phyloP scores from a whole-genome alignment of 768 basidiomycete species.

The Leccinellum luteum region DNA sequence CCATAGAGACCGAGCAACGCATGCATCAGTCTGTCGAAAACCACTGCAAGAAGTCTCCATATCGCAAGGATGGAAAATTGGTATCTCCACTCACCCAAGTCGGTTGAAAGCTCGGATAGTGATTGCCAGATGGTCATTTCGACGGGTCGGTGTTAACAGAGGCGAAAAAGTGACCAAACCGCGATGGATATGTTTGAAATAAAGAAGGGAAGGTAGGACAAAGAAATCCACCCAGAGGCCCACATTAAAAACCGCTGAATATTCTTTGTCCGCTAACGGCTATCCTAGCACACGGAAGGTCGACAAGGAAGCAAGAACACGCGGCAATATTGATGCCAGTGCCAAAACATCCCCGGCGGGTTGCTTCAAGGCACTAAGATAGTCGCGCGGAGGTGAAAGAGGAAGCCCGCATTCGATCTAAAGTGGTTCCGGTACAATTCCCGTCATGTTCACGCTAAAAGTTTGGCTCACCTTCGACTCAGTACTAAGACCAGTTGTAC shows the following conservation, averaged over 20 bases:
- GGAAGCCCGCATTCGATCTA: slow-evolving; percentile 6
- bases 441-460: neutral
- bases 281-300: neutral
- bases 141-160: neutral
- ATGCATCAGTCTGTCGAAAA: slow-evolving; percentile 43
- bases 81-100: slow-evolving; percentile 29
- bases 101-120: slow-evolving; percentile 33
- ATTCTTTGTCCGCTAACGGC: slow-evolving; percentile 17
- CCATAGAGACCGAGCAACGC: slow-evolving; percentile 43
- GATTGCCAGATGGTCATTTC: slow-evolving; percentile 44
- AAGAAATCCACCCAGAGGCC: neutral
- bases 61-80: neutral
- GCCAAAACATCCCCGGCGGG: slow-evolving; percentile 5
- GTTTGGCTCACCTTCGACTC: neutral
- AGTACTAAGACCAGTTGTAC: neutral
- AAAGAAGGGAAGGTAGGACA: slow-evolving; percentile 1
- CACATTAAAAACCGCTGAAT: slow-evolving; percentile 13
- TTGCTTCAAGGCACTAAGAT: slow-evolving; percentile 20
- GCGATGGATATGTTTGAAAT: neutral
- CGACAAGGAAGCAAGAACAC: slow-evolving; percentile 16
- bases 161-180: neutral
- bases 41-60: slow-evolving; percentile 23
- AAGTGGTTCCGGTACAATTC: neutral
- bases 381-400: slow-evolving; percentile 10
- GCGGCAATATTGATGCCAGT: slow-evolving; percentile 11